Base-by-base conservation (phyloP, 331 rosid genomes). In the Malus hybrid region DNA sequence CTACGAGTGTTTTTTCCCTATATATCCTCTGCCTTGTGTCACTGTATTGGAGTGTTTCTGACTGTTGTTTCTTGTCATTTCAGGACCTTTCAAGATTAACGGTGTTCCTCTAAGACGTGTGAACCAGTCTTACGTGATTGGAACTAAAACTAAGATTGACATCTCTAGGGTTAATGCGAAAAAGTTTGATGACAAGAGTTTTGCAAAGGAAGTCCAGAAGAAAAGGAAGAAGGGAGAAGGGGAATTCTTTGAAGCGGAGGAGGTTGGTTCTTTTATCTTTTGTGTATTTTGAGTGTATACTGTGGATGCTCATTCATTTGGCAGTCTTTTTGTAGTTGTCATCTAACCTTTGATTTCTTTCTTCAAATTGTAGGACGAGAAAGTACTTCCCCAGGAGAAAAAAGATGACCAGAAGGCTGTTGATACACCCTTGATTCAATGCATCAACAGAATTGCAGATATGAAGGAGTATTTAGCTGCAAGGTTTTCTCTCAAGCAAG, bases 61-160 rank as follows among this genome's bases (percentile, higher is more conserved):
- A 36, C 20, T 24, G 27, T 54, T 56, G 12, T 57, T 46, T 62
- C 32, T 52, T 20, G 64, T 39, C 5, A 63, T 48, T 32, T 5
- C 67, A 80, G 84, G 84, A 39, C 77, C 84, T 15, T 80, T 75
- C 73, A 80, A 80, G 60, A 52, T 75, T 18, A 80, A 75, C 6
- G 84, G 80, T 72, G 84, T 80, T 55, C 84, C 84, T 2, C 69
- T 80, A 42, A 80, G 84, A 75, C 73, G 84, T 34, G 84, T 80
- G 77, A 80, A 80, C 61, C 84, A 80, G 18, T 39, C 84, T 34
- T 80, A 75, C 29, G 80, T 80, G 57, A 80, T 80, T 44, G 84
- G 80, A 64, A 80, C 83, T 63, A 75, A 80, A 36, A 80, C 80
- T 50, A 69, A 80, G 84, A 69, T 80, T 27, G 84, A 80, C 64